These are phyloP conservation scores for Yamadazyma friedrichii DNA, from an alignment of 1,139 yeast genomes.

Conservation along the genomic window DNA sequence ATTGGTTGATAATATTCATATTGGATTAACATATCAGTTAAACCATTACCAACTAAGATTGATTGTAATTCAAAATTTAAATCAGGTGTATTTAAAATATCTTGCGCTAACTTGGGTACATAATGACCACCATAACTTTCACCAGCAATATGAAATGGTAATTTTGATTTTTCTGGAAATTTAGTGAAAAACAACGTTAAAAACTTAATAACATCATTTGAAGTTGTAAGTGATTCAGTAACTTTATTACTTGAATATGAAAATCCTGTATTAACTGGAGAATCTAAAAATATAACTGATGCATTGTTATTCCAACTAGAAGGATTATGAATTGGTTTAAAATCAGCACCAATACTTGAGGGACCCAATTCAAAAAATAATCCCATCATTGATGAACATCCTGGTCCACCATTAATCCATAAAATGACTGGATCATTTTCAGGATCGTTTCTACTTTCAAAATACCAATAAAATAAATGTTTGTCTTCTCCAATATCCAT, in stretches of 20 bases:
- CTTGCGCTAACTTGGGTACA: constrained; percentile 69
- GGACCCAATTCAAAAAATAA: constrained; percentile 35
- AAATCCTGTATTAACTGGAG: constrained; percentile 83
- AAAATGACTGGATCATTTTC: constrained; percentile 31
- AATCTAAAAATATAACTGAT: constrained; percentile 80
- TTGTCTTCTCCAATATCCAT: constrained; percentile 69
- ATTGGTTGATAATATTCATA: constrained; percentile 65
- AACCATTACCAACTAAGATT: constrained; percentile 73
- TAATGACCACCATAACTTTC: constrained; percentile 84
- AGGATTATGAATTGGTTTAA: constrained; percentile 40
- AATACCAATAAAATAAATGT: constrained; percentile 47
- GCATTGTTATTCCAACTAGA: constrained; percentile 82
- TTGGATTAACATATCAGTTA: constrained; percentile 67
- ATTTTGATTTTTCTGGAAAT: constrained; percentile 52
- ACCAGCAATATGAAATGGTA: constrained; percentile 72
- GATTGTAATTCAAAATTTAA: constrained; percentile 60
- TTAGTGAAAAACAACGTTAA: constrained; percentile 67
- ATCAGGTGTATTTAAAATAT: constrained; percentile 57
- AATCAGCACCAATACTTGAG: constrained; percentile 23
- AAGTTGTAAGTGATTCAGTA: constrained; percentile 58
- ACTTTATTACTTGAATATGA: constrained; percentile 56
- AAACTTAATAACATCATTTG: constrained; percentile 70
- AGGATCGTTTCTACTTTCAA: constrained; percentile 37
- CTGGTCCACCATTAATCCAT: constrained; percentile 68
- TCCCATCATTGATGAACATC: constrained; percentile 56